phyloP scores from a whole-genome alignment of 805 yeast genomes.

The Saturnispora silvae region DNA sequence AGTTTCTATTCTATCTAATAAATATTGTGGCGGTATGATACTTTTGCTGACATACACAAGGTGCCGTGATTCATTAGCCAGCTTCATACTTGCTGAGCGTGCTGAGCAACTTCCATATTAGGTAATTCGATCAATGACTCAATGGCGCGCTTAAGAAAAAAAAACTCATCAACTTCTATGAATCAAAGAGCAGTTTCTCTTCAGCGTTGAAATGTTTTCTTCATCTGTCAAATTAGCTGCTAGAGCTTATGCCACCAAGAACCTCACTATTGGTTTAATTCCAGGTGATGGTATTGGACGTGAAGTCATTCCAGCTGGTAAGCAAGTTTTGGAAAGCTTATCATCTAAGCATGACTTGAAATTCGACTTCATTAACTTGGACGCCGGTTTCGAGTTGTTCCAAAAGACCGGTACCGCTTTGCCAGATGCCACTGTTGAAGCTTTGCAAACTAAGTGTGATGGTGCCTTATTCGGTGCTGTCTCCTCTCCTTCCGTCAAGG shows the following conservation, averaged over 20 bases:
- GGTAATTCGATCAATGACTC: slow-evolving; percentile 3
- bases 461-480: slow-evolving; percentile 98
- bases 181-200: no score
- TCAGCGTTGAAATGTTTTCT: no score
- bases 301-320: slow-evolving; percentile 97
- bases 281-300: slow-evolving; percentile 99
- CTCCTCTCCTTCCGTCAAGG: slow-evolving; percentile 87
- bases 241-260: slow-evolving; percentile 34
- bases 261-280: slow-evolving; percentile 56
- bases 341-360: slow-evolving; percentile 65
- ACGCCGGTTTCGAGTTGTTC: slow-evolving; percentile 93
- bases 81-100: no score
- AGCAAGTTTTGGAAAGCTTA: slow-evolving; percentile 71
- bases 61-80: no score
- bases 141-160: background rate
- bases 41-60: no score
- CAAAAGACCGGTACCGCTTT: slow-evolving; percentile 91
- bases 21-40: no score
- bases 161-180: background rate
- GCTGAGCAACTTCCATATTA: background rate
- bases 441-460: slow-evolving; percentile 72
- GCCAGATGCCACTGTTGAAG: slow-evolving; percentile 82
- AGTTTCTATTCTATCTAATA: no score
- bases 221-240: no score
- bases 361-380: slow-evolving; percentile 78